Percentiles rank a stretch among this genome's conserved stretches.
phyloP scores from a whole-genome alignment of 495 filamentous ascomycete genomes.

The Hypoxylon cercidicola region DNA sequence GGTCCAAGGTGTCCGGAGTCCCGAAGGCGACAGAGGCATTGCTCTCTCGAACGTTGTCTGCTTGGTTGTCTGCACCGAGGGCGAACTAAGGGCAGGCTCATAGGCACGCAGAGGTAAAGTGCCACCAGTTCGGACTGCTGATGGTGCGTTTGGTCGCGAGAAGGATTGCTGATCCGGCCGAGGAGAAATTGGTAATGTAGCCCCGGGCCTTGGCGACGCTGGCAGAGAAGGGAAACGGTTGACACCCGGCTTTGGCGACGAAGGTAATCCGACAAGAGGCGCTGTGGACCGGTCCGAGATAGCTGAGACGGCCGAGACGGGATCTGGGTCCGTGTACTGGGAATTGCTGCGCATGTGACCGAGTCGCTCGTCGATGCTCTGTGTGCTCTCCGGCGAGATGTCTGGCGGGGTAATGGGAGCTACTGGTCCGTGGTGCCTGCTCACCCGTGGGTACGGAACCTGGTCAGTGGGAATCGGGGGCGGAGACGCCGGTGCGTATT shows the following conservation, averaged over 20 bases:
- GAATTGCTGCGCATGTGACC: slow-evolving; percentile 50
- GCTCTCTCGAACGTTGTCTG: slow-evolving; percentile 81
- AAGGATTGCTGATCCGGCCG: slow-evolving; percentile 49
- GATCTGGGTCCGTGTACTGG: slow-evolving; percentile 54
- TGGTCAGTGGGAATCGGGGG: slow-evolving; percentile 58
- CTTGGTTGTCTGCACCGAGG: slow-evolving; percentile 68
- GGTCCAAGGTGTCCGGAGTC: slow-evolving; percentile 71
- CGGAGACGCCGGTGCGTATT: slow-evolving; percentile 59
- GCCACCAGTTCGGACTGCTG: slow-evolving; percentile 58
- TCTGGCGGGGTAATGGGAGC: slow-evolving; percentile 58
- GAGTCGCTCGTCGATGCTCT: slow-evolving; percentile 60
- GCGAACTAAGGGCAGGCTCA: slow-evolving; percentile 64
- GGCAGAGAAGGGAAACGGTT: slow-evolving; percentile 61
- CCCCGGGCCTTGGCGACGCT: slow-evolving; percentile 54
- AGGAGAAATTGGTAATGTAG: slow-evolving; percentile 54
- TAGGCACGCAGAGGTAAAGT: slow-evolving; percentile 70
- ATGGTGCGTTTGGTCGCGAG: slow-evolving; percentile 49
- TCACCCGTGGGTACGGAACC: slow-evolving; percentile 48
- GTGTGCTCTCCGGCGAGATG: slow-evolving; percentile 59
- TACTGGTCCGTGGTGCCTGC: slow-evolving; percentile 33
- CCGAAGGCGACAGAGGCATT: slow-evolving; percentile 59
- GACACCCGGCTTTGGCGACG: slow-evolving; percentile 57
- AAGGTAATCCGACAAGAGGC: slow-evolving; percentile 56
- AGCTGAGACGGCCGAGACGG: slow-evolving; percentile 57
- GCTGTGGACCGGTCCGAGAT: slow-evolving; percentile 53